A percentile compares a stretch with the other conserved stretches of the same genome.
These are phyloP conservation scores for Phytophthora niederhauseri DNA, from an alignment of 352 stramenopile genomes.

Conservation along the genomic window DNA sequence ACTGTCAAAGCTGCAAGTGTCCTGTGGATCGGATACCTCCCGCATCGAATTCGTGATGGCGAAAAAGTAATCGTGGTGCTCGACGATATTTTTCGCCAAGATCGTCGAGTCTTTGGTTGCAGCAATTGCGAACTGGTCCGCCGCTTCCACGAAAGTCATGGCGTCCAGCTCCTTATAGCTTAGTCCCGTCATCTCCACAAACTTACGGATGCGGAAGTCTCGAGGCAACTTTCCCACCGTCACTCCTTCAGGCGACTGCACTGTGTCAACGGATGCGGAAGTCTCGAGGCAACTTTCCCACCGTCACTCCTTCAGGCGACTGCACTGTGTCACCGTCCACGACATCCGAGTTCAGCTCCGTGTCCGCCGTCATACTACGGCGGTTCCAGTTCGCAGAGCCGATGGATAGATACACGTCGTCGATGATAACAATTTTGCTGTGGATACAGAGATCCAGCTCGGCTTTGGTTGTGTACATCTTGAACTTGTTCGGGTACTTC, in stretches of 20 bases:
- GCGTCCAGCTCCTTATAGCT: constrained; percentile 46
- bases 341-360: constrained; percentile 54
- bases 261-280: constrained; percentile 44
- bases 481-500: constrained; percentile 18
- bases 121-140: constrained; percentile 24
- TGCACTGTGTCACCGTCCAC: constrained; percentile 37
- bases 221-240: constrained; percentile 43
- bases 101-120: neutral
- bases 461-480: constrained; percentile 42
- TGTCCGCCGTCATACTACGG: constrained; percentile 46
- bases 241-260: constrained; percentile 28
- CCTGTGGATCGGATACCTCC: neutral
- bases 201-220: constrained; percentile 62
- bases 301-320: constrained; percentile 30
- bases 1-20: neutral
- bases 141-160: constrained; percentile 49
- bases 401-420: constrained; percentile 64
- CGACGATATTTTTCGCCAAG: neutral
- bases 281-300: constrained; percentile 46
- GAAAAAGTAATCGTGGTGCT: constrained; percentile 2
- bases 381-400: constrained; percentile 67
- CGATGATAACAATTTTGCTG: constrained; percentile 54
- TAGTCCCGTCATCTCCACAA: constrained; percentile 54
- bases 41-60: neutral
- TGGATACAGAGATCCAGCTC: constrained; percentile 49